Base-by-base conservation (phyloP, 163 green algal genomes). In the Volvox carteri region DNA sequence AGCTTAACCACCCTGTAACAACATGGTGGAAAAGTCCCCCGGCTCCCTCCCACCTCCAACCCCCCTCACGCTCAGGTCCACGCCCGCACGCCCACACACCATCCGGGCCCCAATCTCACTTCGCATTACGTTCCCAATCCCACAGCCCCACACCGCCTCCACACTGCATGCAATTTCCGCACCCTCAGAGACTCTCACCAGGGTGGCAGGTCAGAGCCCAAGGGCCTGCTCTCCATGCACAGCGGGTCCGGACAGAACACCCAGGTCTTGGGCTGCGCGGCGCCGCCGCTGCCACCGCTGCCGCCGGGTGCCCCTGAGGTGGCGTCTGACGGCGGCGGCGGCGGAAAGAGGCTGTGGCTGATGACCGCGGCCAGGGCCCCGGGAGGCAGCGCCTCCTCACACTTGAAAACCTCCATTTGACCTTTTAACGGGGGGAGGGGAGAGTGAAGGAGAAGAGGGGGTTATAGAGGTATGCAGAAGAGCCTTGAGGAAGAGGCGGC, bases 211-310 rank as follows among this genome's bases (percentile, higher is more conserved):
- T 81, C 41, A 18, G 50, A 84, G 30, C 90, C 90, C 44, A 75
- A 33, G 0, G 90, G 90, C 75, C 68, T 77, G 42, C 72, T 88
- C 54, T 90, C 90, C 81, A 93, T 77, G 83, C 90, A 93, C 23
- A 93, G 76, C 39, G 80, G 74, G 68, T 93, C 90, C 30, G 90
- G 65, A 76, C 90, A 93, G 76, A 93, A 93, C 28, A 91, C 58
- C 90, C 90, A 93, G 52, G 90, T 93, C 52, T 81, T 78, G 37
- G 90, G 86, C 62, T 68, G 23, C 4, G 60, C 28, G 7, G n/a
- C 16, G n/a, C 44, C 42, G 42, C 44, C 62, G 12, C n/a, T 48
- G 16, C 28, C 85, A 2, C n/a, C 67, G 7, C 12, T 62, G 8
- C 23, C 58, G 16, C 80, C 79, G 21, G 9, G 39, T n/a, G n/a